Base-by-base conservation (phyloP, 2,329 filamentous ascomycete genomes). In the Didymellaceae sp. region DNA sequence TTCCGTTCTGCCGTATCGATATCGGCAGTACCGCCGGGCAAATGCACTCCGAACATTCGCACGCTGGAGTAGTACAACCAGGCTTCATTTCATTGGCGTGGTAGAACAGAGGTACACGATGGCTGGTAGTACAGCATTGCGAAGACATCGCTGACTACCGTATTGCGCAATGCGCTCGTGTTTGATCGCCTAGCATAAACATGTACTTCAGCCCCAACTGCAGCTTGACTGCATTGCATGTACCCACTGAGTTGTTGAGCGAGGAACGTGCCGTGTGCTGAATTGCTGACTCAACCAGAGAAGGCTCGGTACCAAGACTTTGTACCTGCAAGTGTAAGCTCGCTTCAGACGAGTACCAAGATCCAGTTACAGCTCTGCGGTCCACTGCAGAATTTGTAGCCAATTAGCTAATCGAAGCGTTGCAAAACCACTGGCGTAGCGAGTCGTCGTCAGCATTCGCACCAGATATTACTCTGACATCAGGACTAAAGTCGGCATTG, bases 251-350 rank as follows among this genome's bases (percentile, higher is more conserved):
- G 40, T 25, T n/a, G 30, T 43, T 33, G 14, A 28, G 28, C 20
- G 41, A 35, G 32, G 30, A 40, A 30, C 6, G 20, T 42, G 41
- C 14, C 31, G 20, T 44, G 26, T 35, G 31, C 21, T 46, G 47
- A 14, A 22, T 52, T 52, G 45, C 28, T 45, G 34, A 45, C 38
- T 20, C 42, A 45, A 43, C 34, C 34, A 34, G 30, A 37, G 24
- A 34, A 16, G 31, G 31, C 32, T 43, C 16, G 21, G 40, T 30
- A 18, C 25, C 31, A 33, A 32, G 39, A 24, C 51, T 14, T 57
- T 63, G 57, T 40, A 41, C 39, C 57, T 61, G 49, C 60, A 55
- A 61, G 58, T 59, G 51, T 52, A 32, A 54, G 54, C 59, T 58
- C 57, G 58, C 48, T 42, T 42, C 37, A 37, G 38, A 17, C n/a